Conservation (phyloP, 257 asterid species). For the Fraxinus anomala region DNA sequence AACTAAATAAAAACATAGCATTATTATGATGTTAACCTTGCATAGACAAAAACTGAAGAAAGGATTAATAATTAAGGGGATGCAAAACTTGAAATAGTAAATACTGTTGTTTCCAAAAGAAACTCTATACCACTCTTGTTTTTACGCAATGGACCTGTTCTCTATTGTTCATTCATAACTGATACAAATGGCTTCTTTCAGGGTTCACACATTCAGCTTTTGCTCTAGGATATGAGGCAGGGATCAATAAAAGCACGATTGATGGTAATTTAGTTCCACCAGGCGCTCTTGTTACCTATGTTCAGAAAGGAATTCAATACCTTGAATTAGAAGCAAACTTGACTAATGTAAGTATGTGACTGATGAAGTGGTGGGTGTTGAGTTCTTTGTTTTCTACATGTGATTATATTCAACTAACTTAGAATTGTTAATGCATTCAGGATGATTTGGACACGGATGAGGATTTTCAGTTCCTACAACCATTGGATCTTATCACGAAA, state of each 20-base stretch:
- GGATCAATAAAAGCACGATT: slow-evolving; percentile 66
- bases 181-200: slow-evolving; percentile 39
- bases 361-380: slow-evolving; percentile 14
- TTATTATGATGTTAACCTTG: not conserved
- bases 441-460: slow-evolving; percentile 75
- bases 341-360: slow-evolving; percentile 52
- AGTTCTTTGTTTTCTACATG: slow-evolving; percentile 22
- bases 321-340: slow-evolving; percentile 91
- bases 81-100: not conserved
- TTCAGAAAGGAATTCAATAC: slow-evolving; percentile 92
- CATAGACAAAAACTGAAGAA: not conserved
- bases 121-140: not conserved
- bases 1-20: not conserved
- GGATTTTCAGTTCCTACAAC: slow-evolving; percentile 82
- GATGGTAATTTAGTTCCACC: slow-evolving; percentile 95
- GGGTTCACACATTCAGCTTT: slow-evolving; percentile 92
- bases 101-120: not conserved
- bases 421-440: slow-evolving; percentile 52
- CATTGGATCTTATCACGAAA: slow-evolving; percentile 89
- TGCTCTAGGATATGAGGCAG: slow-evolving; percentile 90
- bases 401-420: slow-evolving; percentile 32
- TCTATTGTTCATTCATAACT: not conserved
- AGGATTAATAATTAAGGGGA: not conserved
- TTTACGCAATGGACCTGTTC: not conserved
- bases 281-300: slow-evolving; percentile 80